phyloP scores from a whole-genome alignment of 2,329 filamentous ascomycete genomes.

The Madurella mycetomatis region DNA sequence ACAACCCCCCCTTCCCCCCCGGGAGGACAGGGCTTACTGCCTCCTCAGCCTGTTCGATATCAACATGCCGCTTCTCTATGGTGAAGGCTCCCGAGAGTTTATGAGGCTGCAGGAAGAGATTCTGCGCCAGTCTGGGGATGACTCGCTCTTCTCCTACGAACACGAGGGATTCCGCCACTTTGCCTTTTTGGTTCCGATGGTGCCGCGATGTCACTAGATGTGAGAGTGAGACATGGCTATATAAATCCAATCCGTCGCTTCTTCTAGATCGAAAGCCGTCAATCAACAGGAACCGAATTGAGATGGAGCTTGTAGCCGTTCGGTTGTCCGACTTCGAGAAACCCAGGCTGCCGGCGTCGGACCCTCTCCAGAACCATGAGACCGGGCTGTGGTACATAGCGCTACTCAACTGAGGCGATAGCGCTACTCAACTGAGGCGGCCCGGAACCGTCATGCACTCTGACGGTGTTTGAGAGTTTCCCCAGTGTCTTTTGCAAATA shows the following conservation, averaged over 20 bases:
- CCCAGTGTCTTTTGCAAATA: not conserved
- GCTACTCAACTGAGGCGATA: slow-evolving; percentile 1
- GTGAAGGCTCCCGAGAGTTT: too few species aligned
- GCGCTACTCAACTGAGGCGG: slow-evolving; percentile 2
- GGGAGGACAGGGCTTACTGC: too few species aligned
- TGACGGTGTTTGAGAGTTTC: not conserved
- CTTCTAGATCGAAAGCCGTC: not conserved
- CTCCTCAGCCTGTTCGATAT: too few species aligned
- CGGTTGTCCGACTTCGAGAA: not conserved
- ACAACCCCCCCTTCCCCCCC: too few species aligned
- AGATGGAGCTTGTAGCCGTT: not conserved
- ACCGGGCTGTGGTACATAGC: not conserved
- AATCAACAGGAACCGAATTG: not conserved
- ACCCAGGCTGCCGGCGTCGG: not conserved
- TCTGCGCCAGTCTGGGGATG: slow-evolving; percentile 18
- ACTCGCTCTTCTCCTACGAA: slow-evolving; percentile 6
- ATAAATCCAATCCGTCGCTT: not conserved
- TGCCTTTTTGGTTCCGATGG: not conserved
- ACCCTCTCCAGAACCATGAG: not conserved
- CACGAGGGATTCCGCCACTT: not conserved
- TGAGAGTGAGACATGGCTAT: not conserved
- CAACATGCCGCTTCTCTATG: too few species aligned
- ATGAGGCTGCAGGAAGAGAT: too few species aligned
- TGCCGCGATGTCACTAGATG: not conserved
- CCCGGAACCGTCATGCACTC: not conserved